Evolutionary conservation across 2,329 filamentous ascomycete species (phyloP).

Genomic region (Pezicula radicicola): DNA sequence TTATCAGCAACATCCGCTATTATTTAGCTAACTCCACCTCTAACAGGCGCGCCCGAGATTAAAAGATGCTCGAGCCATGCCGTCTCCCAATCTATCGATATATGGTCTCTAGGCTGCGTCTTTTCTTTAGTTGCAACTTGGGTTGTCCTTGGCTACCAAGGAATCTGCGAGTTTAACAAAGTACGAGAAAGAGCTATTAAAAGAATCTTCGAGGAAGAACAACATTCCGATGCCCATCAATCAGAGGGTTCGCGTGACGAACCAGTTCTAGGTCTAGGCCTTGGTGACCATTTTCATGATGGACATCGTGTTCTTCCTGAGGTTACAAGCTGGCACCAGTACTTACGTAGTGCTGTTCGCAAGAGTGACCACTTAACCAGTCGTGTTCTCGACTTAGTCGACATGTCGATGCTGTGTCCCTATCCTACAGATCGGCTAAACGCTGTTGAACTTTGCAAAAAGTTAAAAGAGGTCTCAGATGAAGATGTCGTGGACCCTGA

Average conservation of each 20-base stretch:
- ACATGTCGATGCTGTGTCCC: conserved; percentile 18
- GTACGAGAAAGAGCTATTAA: conserved; percentile 11
- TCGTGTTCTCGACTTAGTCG: conserved; percentile 22
- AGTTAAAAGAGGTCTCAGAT: background rate
- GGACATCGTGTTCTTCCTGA: conserved; percentile 14
- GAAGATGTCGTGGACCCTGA: background rate
- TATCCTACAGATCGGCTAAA: background rate
- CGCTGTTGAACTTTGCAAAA: background rate
- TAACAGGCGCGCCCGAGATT: conserved; percentile 11
- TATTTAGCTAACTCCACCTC: background rate
- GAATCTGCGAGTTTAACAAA: conserved; percentile 24
- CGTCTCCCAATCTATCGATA: conserved; percentile 32
- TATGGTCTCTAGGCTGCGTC: conserved; percentile 38
- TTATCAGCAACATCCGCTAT: background rate
- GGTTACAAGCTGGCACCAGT: conserved; percentile 22
- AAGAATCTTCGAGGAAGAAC: background rate
- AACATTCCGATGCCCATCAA: background rate
- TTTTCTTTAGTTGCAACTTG: conserved; percentile 36
- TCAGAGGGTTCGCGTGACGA: background rate
- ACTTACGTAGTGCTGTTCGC: conserved; percentile 12
- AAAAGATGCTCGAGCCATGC: background rate
- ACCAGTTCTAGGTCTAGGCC: background rate
- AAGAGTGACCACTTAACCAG: conserved; percentile 18
- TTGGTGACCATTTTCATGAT: conserved; percentile 23
- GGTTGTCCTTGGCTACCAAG: conserved; percentile 30